Evolutionary conservation across 2,329 filamentous ascomycete species (phyloP), one percentile per base, ranked within the genome.

Genomic region (Hypoxylon sp.): DNA sequence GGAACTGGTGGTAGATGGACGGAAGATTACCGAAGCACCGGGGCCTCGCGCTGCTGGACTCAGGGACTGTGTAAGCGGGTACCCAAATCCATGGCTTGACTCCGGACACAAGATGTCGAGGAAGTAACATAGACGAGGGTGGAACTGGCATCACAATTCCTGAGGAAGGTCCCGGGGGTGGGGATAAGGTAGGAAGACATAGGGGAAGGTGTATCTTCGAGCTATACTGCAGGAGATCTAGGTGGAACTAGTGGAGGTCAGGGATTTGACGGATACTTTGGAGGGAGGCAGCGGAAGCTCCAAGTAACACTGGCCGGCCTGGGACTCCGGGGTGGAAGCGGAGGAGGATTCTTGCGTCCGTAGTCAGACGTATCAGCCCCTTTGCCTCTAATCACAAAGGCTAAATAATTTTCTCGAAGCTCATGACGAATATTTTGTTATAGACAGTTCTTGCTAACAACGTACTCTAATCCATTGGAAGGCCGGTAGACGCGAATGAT

Each of bases 271-370:
- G 48, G 24, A 44, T 63, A 46, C 13, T 29, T 29, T 6, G 26
- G 5, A 6, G 8, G 26, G 26, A 29, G 26, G 26, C 1, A 1
- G 3, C 8, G 26, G 24, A 42, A 65, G 6, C 24, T 58, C 54
- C 60, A 62, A 9, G 35, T 24, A 33, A 4, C 29, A 57, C 14
- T 46, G 39, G 29, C 42, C 37, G 65, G 70, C 42, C 63, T 70
- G 33, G 68, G 71, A 35, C 59, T 72, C 62, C 71, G 63, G 31
- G 73, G 71, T 29, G 71, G 74, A 9, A 73, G 69, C 58, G 67
- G 72, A 13, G 71, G 69, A 9, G 73, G 69, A 10, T 63, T 61
- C 2, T 62, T 44, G 26, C 52, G 52, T 33, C 52, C 66, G 22
- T 50, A 42, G 22, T 54, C 58, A 37, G 69, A 69, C 66, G 72